Evolutionary conservation across 2,329 filamentous ascomycete genomes (phyloP).

Genomic region (Trichoderma gracile): DNA sequence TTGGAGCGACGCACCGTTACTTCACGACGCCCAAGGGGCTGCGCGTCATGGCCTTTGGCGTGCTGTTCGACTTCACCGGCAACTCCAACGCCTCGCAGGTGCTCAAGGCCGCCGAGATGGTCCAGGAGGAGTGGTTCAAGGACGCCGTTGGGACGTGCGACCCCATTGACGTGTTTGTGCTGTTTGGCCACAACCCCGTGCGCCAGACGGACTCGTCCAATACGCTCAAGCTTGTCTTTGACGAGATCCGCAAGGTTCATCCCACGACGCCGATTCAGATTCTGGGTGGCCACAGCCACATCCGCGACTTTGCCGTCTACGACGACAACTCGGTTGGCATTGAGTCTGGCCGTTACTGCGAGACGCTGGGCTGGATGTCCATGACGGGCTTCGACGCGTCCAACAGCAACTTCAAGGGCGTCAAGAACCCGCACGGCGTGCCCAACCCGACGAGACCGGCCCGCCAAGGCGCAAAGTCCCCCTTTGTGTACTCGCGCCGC

Average conservation of each 20-base stretch:
- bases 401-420: slow-evolving; percentile 45
- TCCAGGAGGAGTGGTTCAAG: slow-evolving; percentile 61
- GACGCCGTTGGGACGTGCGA: slow-evolving; percentile 54
- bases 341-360: slow-evolving; percentile 66
- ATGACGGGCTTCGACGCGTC: slow-evolving; percentile 58
- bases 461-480: slow-evolving; percentile 40
- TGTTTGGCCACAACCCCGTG: slow-evolving; percentile 65
- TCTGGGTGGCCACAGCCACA: slow-evolving; percentile 65
- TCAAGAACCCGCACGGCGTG: slow-evolving; percentile 41
- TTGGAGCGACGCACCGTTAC: slow-evolving; percentile 48
- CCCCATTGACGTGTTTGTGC: slow-evolving; percentile 63
- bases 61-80: slow-evolving; percentile 52
- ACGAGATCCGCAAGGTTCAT: slow-evolving; percentile 58
- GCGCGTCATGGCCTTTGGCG: slow-evolving; percentile 48
- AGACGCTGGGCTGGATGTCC: slow-evolving; percentile 68
- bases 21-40: slow-evolving; percentile 47
- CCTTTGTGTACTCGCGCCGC: slow-evolving; percentile 55
- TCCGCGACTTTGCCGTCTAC: slow-evolving; percentile 65
- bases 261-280: slow-evolving; percentile 62
- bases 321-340: slow-evolving; percentile 62
- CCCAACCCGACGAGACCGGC: slow-evolving; percentile 45
- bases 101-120: slow-evolving; percentile 53
- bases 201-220: slow-evolving; percentile 46
- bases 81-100: slow-evolving; percentile 64
- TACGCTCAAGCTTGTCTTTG: slow-evolving; percentile 50